A percentile compares a stretch with the other conserved stretches of the same genome.
Conservation (phyloP, 495 filamentous ascomycete species). For the Tetracladium marchalianum region DNA sequence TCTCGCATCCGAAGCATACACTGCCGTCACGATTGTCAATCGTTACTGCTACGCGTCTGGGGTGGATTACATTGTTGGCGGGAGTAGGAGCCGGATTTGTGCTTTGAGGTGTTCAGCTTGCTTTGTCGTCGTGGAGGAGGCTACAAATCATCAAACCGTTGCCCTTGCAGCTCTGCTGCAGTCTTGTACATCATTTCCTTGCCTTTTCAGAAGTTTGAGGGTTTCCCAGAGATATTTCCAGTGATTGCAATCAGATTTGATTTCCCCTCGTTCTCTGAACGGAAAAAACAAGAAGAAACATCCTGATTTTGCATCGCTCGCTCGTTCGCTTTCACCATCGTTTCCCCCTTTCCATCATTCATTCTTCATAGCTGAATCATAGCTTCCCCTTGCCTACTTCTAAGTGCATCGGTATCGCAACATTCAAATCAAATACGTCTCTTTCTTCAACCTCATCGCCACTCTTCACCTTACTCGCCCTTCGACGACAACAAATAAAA, state of each 20-base stretch:
- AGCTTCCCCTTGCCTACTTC: conserved; percentile 8
- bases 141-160: conserved; percentile 13
- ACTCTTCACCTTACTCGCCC: conserved; percentile 2
- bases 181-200: conserved; percentile 35
- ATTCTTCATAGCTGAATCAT: conserved; percentile 13
- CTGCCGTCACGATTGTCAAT: background rate
- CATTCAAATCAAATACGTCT: conserved; percentile 18
- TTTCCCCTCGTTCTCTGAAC: conserved; percentile 35
- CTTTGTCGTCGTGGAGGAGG: conserved; percentile 15
- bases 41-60: conserved; percentile 7
- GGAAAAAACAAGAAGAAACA: conserved; percentile 30
- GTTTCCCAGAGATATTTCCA: conserved; percentile 29
- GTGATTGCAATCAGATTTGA: conserved; percentile 51
- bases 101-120: conserved; percentile 8
- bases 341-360: conserved; percentile 12
- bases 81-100: conserved; percentile 6
- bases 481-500: conserved; percentile 46
- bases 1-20: conserved; percentile 6
- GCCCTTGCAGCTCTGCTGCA: conserved; percentile 21
- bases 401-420: conserved; percentile 10
- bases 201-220: conserved; percentile 23
- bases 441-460: conserved; percentile 24
- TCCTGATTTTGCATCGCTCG: conserved; percentile 26
- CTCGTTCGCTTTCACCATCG: conserved; percentile 23
- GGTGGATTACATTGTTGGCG: conserved; percentile 5